Evolutionary conservation across 441 rosid species (phyloP).

Genomic region (Bocquillonia castaneifolia): DNA sequence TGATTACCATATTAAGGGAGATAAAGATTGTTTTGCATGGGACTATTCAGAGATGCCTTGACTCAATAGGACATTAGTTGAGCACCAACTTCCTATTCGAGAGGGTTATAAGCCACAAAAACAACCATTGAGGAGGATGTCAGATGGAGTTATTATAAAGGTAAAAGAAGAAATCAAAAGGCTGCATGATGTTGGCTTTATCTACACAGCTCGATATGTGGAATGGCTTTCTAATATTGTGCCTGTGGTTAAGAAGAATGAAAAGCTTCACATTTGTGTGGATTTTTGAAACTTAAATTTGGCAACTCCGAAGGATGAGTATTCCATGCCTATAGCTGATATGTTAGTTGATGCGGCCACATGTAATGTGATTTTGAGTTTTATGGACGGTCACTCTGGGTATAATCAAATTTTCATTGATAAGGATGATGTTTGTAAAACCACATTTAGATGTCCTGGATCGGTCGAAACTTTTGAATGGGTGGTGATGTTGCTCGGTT

Average conservation of each 20-base stretch:
- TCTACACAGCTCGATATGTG: neutral
- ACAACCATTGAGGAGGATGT: neutral
- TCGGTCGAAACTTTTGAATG: no score
- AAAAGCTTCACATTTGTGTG: no score
- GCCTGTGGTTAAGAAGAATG: no score
- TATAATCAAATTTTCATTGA: neutral
- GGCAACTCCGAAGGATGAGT: no score
- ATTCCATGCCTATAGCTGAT: no score
- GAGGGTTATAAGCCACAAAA: neutral
- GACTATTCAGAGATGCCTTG: neutral
- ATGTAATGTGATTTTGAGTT: no score
- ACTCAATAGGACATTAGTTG: neutral
- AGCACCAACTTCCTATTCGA: neutral
- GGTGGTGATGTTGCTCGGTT: no score
- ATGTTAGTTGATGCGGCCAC: no score
- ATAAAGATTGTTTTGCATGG: neutral
- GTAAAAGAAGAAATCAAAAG: constrained; percentile 2
- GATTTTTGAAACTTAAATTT: no score
- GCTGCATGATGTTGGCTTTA: neutral
- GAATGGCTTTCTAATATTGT: no score
- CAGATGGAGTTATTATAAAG: no score
- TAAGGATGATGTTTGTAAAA: neutral
- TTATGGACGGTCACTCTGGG: neutral
- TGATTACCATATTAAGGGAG: neutral
- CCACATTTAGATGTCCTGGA: no score